Evolutionary conservation across 1,284 basidiomycete genomes (phyloP).

Genomic region (Microstroma glucosiphilum): DNA sequence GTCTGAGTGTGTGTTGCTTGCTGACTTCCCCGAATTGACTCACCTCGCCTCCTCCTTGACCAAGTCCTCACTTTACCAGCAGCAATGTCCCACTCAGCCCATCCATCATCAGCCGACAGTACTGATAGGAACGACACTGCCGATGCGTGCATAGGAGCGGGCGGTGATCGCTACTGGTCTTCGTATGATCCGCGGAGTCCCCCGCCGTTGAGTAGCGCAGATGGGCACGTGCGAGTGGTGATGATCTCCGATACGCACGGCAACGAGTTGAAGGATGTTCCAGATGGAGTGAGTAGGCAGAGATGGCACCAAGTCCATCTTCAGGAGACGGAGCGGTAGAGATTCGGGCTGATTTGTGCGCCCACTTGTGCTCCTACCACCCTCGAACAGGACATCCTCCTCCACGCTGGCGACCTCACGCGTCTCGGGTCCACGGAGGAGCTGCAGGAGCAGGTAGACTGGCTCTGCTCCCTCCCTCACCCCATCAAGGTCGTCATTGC

Average conservation of each 20-base stretch:
- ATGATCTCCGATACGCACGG: constrained; percentile 28
- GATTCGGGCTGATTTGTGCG: background rate
- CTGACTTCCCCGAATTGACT: too few species aligned
- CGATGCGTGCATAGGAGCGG: too few species aligned
- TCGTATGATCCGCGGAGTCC: constrained; percentile 19
- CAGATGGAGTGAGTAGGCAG: constrained; percentile 19
- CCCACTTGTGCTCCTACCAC: background rate
- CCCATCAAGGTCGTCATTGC: constrained; percentile 20
- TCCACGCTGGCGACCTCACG: constrained; percentile 30
- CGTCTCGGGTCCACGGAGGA: constrained; percentile 19
- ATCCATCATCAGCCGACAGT: too few species aligned
- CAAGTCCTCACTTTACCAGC: too few species aligned
- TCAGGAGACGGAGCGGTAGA: background rate
- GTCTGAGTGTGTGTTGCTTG: too few species aligned
- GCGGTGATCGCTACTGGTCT: background rate
- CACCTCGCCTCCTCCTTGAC: too few species aligned
- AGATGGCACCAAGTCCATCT: too few species aligned
- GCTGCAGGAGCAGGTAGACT: constrained; percentile 18
- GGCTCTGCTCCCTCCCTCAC: constrained; percentile 25
- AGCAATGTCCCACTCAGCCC: too few species aligned
- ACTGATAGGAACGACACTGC: too few species aligned
- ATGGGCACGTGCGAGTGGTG: constrained; percentile 25
- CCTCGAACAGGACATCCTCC: constrained; percentile 15
- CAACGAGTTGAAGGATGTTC: constrained; percentile 18
- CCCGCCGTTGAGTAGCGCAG: constrained; percentile 15